Evolutionary conservation across 2,329 filamentous ascomycete species (phyloP), one percentile per base, ranked within the genome.

Genomic region (Pseudogymnoascus pannorum): DNA sequence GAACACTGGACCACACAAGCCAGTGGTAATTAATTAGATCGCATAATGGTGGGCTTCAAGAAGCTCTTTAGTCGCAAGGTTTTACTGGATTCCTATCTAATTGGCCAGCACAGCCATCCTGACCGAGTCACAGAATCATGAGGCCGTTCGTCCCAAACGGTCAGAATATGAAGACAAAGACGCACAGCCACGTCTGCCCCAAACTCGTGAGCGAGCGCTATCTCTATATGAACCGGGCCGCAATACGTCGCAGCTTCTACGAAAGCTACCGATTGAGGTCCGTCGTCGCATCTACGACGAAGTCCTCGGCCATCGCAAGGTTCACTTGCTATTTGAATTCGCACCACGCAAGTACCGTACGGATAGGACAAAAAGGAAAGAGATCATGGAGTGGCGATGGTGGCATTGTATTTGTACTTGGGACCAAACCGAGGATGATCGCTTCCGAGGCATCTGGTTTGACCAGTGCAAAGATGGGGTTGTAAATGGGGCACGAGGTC

Each of bases 251-350:
- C 18, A 9, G 6, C 59, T 66, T 29, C 36, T 65, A 16, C 26
- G 48, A 8, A 66, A 44, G 22, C 60, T 68, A 9, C 65, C 64
- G 4, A 9, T 62, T 22, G 67, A 67, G 38, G 60, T 68, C n/a
- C 36, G 66, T 36, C 51, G 60, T 54, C 60, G 62, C 26, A 64
- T 68, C 48, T 66, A 66, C 57, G 60, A 64, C 33, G 42, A 66
- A 16, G 62, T 68, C 26, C 57, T 67, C 9, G 58, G 58, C 5
- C 62, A 62, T 18, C 65, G 60, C 44, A 54, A 54, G 14, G 58
- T 59, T n/a, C 58, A 59, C 22, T 11, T 59, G 16, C 16, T 44
- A 9, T 59, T 59, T 18, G 35, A 42, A 24, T 59, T 42, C n/a
- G 58, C 36, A 12, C 35, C 61, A 62, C 18, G 38, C 36, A 36